Percentiles rank a stretch among this genome's conserved stretches.
Conservation (phyloP, 108 stramenopile species). For the Nannochloropsis salina region DNA sequence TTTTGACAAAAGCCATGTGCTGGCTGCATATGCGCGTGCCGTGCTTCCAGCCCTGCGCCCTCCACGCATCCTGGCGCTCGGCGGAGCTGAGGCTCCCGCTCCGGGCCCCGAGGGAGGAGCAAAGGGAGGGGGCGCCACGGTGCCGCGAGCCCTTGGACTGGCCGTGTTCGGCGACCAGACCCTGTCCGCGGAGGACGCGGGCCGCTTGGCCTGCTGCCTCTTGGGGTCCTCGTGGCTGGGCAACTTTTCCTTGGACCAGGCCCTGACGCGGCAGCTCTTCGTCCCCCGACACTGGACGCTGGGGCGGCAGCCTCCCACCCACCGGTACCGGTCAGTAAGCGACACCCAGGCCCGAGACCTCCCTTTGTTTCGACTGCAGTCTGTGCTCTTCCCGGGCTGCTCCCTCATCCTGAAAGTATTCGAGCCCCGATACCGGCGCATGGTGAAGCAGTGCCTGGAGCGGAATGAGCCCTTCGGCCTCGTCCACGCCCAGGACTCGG, state of each 20-base stretch:
- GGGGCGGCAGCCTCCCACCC: neutral
- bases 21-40: neutral
- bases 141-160: neutral
- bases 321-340: neutral
- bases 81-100: neutral
- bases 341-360: neutral
- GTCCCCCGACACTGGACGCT: neutral
- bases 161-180: neutral
- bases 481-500: neutral
- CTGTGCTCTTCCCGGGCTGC: neutral
- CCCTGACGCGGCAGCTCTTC: neutral
- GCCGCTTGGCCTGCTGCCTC: neutral
- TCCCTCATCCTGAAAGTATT: neutral
- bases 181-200: neutral
- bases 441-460: neutral
- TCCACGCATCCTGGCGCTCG: neutral
- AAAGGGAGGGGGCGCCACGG: neutral
- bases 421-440: neutral
- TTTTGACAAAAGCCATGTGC: neutral
- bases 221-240: neutral
- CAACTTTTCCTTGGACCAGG: neutral
- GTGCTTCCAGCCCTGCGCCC: neutral
- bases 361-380: neutral
- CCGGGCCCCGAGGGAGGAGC: neutral
- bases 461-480: constrained; percentile 12